Evolutionary conservation across 345 rosid genomes (phyloP).

Genomic region (Salix arbutifolia): DNA sequence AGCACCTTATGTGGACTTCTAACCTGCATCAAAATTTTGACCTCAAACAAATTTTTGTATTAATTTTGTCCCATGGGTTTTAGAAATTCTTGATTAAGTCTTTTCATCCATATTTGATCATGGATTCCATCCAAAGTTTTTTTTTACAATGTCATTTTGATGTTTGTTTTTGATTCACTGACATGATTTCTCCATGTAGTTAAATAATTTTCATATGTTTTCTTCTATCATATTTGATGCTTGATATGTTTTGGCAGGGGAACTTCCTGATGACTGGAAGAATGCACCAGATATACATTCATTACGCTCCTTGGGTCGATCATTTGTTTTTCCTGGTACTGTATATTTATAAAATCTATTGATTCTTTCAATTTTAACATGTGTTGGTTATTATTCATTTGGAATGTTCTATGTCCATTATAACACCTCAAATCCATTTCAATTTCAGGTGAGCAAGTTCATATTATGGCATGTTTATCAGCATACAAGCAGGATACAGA

Average conservation of each 20-base stretch:
- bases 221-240: constrained; percentile 5
- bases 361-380: constrained; percentile 16
- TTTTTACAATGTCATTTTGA: neutral
- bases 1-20: neutral
- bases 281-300: constrained; percentile 57
- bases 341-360: constrained; percentile 7
- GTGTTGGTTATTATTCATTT: neutral
- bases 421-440: constrained; percentile 18
- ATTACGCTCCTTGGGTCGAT: constrained; percentile 61
- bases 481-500: constrained; percentile 69
- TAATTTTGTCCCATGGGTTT: neutral
- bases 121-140: neutral
- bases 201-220: neutral
- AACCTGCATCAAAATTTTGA: neutral
- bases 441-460: constrained; percentile 83
- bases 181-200: neutral
- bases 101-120: neutral
- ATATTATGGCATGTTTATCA: constrained; percentile 83
- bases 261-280: constrained; percentile 68
- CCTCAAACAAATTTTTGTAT: neutral
- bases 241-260: constrained; percentile 44
- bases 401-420: neutral
- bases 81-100: neutral
- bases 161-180: neutral
- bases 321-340: constrained; percentile 89